Base-by-base conservation (phyloP, 495 filamentous ascomycete species). In the Hypomontagnella monticulosa region DNA sequence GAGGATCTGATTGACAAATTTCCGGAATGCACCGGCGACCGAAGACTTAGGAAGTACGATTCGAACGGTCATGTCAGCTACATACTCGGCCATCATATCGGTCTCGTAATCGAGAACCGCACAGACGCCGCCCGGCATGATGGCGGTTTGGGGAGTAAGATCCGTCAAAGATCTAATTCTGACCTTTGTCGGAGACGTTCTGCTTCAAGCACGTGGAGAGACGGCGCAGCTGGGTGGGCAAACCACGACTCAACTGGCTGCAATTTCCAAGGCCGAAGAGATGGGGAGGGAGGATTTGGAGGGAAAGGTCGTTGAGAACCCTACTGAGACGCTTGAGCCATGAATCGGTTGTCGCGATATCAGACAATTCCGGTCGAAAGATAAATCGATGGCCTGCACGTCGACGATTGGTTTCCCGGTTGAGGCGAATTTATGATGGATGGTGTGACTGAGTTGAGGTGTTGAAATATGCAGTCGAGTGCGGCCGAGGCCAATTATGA, bases 51-150 rank as follows among this genome's bases (percentile, higher is more conserved):
- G 88, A 68, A 87, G 85, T 69, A 93, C 87, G 73, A 93, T 89
- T 83, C 90, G 89, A 69, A 83, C 85, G 51, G 95, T 88, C 88
- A 93, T 96, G 72, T 97, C 91, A 51, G 93, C 88, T 73, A 99
- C 95, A 79, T 97, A 99, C 72, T 97, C 93, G 55, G 93, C 91
- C 93, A 98, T 99, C 75, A 92, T 84, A 66, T 97, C 93, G 88
- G 98, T 95, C 75, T 98, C 95, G 77, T 99, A 99, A 81, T 99
- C 96, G 75, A 99, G 86, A 76, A 96, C 89, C 55, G 92, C 91
- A 70, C 95, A 93, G 37, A 99, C 96, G 68, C 95, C 95, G 80
- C 95, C 95, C 63, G 76, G 85, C 81, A 83, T 83, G 66, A 73
- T 82, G 76, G 36, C 63, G 49, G 71, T 43, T 66, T 41, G 58